Base-by-base conservation (phyloP, 352 stramenopile genomes). In the Globisporangium abappressorium region DNA sequence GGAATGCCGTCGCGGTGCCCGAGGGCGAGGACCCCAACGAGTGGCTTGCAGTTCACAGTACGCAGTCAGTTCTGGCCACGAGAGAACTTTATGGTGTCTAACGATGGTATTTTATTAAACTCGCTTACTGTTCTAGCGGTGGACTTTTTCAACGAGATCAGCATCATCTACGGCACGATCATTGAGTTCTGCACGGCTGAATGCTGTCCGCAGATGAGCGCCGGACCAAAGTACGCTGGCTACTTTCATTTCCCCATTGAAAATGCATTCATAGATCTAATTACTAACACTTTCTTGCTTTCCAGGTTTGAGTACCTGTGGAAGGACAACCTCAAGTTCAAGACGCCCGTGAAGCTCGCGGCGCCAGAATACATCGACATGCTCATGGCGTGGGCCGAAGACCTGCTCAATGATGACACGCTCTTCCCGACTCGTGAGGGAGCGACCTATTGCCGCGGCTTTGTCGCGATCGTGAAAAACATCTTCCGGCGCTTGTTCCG, bases 401-500 rank as follows among this genome's bases (percentile, higher is more conserved):
- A 97, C 6, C 74, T 97, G 56, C 79, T 98, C 3, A 91, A 92
- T 66, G 90, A 97, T 63, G 75, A 87, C 18, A 68, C 72, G 3
- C 47, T 95, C 22, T 97, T 97, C 57, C 90, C 88, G 5, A 87
- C 84, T 14, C 79, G 75, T 20, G 78, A 91, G 68, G 78, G 78
- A 26, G 70, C 79, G 6, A 65, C 74, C 34, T 98, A 97, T 78
- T 87, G 82, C 7, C 85, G 81, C 9, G 79, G 91, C 49, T 98
- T 98, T 71, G 63, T 89, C 15, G 82, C 75, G n/a, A 75, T 85
- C 9, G 77, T 98, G 30, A 93, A 95, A 70, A 94, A 91, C 68
- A 98, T 99, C 49, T 99, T 99, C 73, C 85, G 95, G 56, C 82
- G 95, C 38, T 79, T 99, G n/a, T 99, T 99, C 78, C 85, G 97